Evolutionary conservation across 1,284 basidiomycete species (phyloP), one percentile per base, ranked within the genome.

Genomic region (Marasmius tenuissimus): DNA sequence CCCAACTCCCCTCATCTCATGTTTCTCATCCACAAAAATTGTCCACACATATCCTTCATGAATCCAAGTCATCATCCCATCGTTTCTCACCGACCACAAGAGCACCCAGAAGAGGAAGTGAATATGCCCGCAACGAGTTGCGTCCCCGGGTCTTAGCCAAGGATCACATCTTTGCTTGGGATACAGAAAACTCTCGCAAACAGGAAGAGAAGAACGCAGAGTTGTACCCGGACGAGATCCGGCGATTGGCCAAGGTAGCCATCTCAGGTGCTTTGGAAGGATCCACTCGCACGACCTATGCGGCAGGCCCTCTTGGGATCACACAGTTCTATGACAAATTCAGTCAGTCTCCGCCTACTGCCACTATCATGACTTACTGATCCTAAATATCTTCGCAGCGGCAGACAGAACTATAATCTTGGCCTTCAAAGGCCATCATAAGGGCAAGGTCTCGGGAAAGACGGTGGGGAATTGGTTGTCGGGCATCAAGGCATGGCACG

Each of bases 401-500:
- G 6, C 40, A 2, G 3, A 2, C 5, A 35, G 35, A 14, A 34
- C 35, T 22, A 4, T 35, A 14, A 5, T 55, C 2, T 10, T 34
- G n/a, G 45, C 52, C 20, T 60, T 60, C 20, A 20, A 56, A 2
- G 59, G 59, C 5, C 20, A 34, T 14, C 33, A 56, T 18, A 16
- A 12, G 16, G 59, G 59, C 37, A 35, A 2, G 33, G 22, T 18
- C 0, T 55, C 38, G 20, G 34, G 49, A 20, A 58, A 6, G 6
- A 22, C 59, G 3, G 6, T 42, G 2, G 2, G 3, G 2, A 6
- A 3, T 1, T 65, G 63, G 63, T 18, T 65, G 1, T 57, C 51
- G 0, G 61, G 62, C 8, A 14, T 65, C 4, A 22, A 49, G 4
- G 51, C 49, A 2, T 63, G 61, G 62, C 64, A 65, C 52, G 22